Evolutionary conservation across 2,329 filamentous ascomycete species (phyloP).

Genomic region (Aureobasidium leucospermi): DNA sequence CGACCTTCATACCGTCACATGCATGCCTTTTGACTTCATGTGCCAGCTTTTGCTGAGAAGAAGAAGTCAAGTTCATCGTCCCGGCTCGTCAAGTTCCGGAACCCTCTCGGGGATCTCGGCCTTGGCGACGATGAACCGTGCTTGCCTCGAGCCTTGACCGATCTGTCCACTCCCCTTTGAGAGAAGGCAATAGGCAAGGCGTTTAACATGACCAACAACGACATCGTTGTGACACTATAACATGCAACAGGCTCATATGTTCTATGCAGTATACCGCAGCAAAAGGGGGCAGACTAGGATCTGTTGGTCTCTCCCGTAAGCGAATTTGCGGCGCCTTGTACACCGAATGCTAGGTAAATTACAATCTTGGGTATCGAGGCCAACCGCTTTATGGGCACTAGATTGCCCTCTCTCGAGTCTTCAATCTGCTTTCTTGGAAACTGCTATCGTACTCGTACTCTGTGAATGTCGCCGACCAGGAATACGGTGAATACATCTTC

Average conservation of each 20-base stretch:
- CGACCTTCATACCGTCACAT: neutral
- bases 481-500: neutral
- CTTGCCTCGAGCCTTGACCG: neutral
- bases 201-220: slow-evolving; percentile 3
- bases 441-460: neutral
- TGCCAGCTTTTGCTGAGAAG: neutral
- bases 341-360: slow-evolving; percentile 1
- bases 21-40: neutral
- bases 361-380: neutral
- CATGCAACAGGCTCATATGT: neutral
- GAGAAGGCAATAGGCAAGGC: neutral
- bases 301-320: neutral
- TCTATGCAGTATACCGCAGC: neutral
- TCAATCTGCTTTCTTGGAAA: neutral
- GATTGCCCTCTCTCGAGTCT: neutral
- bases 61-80: neutral
- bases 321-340: neutral
- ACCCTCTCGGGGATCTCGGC: neutral
- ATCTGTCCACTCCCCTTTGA: neutral
- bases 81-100: neutral
- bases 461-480: neutral
- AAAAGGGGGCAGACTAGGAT: neutral
- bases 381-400: neutral
- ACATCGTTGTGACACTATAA: neutral
- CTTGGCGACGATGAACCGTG: neutral